Evolutionary conservation across 2,329 filamentous ascomycete species (phyloP), one percentile per base, ranked within the genome.

Genomic region (Alternaria panax): DNA sequence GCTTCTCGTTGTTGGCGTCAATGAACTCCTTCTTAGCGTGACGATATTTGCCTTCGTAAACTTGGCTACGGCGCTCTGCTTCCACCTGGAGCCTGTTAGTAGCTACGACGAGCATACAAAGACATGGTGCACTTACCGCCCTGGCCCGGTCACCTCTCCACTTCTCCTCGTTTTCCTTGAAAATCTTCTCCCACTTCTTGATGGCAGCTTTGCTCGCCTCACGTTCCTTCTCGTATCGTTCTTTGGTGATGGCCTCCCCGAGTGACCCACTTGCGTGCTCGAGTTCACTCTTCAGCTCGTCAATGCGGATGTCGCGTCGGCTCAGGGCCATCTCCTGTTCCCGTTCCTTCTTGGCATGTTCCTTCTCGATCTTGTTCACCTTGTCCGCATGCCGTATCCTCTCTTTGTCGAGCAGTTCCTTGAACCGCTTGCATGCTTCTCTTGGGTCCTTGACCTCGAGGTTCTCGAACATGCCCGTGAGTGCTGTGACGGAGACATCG

Each of bases 381-480:
- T 76, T 72, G 22, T 62, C 60, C 5, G 63, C 59, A 51, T 74
- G 70, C 38, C 67, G 72, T 56, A 79, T 76, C 64, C 80, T 79
- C 18, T 82, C 79, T 51, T 80, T 77, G 36, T 79, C 74, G 34
- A 83, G 60, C 50, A 80, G 77, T 9, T 79, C 73, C 60, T 82
- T 78, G 61, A 81, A 80, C 54, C 78, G 78, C 53, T 78, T 76
- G 54, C 78, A 77, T 61, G 77, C 74, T 66, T 82, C 80, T 48
- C 81, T 78, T 54, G 76, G 75, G 68, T 84, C 82, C 70, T 80
- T 80, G 57, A 84, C 79, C 57, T 88, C 85, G 34, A 92, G 82
- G 57, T 83, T 86, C 80, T 92, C 91, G 78, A 92, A 92, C 76
- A 91, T 90, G 71, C 86, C 88, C 63, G 91, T 89, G 71, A 84